phyloP scores from a whole-genome alignment of 108 stramenopile genomes.

The Schizochytrium sp. region DNA sequence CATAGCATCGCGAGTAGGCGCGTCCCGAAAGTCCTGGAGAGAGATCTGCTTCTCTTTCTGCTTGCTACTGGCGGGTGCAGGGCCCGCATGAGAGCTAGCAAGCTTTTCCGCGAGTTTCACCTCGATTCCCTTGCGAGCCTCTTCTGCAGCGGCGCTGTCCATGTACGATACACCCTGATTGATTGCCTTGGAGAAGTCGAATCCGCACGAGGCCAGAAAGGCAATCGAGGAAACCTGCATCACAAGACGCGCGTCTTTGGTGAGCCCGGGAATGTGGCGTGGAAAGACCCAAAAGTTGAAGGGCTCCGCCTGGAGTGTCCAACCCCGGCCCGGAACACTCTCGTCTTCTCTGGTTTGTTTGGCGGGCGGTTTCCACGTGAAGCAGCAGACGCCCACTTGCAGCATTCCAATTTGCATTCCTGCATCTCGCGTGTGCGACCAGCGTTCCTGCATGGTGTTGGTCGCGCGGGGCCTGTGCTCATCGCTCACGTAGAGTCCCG shows the following conservation, averaged over 20 bases:
- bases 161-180: background rate
- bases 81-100: background rate
- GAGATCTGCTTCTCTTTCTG: too few species aligned
- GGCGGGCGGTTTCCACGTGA: background rate
- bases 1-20: too few species aligned
- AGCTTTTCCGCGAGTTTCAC: background rate
- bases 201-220: background rate
- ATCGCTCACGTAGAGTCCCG: background rate
- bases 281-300: constrained; percentile 1
- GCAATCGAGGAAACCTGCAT: background rate
- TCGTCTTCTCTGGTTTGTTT: background rate
- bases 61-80: too few species aligned
- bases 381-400: background rate
- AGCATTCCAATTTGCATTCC: background rate
- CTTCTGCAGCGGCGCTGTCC: background rate
- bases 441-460: background rate
- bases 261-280: background rate
- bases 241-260: background rate
- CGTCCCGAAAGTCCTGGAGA: too few species aligned
- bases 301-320: background rate
- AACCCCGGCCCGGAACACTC: background rate
- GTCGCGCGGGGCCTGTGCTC: background rate
- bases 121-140: background rate
- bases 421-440: background rate
- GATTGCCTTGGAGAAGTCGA: background rate